Evolutionary conservation across 345 rosid genomes (phyloP), one percentile per base, ranked within the genome.

Genomic region (Brassica napus): DNA sequence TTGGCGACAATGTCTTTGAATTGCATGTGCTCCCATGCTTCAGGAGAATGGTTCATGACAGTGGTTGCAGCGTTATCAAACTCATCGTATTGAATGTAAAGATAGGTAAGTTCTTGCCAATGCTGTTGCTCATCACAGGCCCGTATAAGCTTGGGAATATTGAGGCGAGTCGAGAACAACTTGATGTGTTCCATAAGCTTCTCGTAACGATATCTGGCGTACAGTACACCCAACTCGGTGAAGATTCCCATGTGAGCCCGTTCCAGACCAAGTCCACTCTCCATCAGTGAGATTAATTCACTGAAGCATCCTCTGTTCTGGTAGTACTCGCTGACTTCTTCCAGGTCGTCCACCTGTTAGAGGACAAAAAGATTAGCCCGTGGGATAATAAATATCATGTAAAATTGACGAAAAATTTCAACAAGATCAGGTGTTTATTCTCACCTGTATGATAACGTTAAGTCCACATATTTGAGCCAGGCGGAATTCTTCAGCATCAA

Each of bases 1-100:
- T 95, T 95, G 72, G 91, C 97, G 0, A 87, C 83, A 30, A 95
- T 91, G 73, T 95, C 99, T 83, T 95, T 95, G 88, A 95, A 95
- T 82, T 95, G 99, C 99, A 95, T 95, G 92, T 95, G 99, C 75
- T 95, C 99, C 99, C 99, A 95, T 57, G 99, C 98, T 86, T 93
- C 98, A 0, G 99, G 99, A 52, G 99, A 95, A 87, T 95, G 99
- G 77, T 95, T 95, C 99, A 95, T 95, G 68, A 95, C 90, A 37
- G 98, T 95, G 58, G 97, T 91, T 21, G 99, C 99, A 70, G 99
- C 99, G 86, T 95, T 95, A 79, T 95, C 99, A 80, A 93, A 95
- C 82, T 95, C 99, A 77, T 88, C 97, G 39, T 95, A 95, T 39
- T 89, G 94, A 66, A 95, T 93, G 83, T 95, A 90, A 77, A 95